Conservation (phyloP, 176 grass and related monocot genomes). For the Thalia dealbata region DNA sequence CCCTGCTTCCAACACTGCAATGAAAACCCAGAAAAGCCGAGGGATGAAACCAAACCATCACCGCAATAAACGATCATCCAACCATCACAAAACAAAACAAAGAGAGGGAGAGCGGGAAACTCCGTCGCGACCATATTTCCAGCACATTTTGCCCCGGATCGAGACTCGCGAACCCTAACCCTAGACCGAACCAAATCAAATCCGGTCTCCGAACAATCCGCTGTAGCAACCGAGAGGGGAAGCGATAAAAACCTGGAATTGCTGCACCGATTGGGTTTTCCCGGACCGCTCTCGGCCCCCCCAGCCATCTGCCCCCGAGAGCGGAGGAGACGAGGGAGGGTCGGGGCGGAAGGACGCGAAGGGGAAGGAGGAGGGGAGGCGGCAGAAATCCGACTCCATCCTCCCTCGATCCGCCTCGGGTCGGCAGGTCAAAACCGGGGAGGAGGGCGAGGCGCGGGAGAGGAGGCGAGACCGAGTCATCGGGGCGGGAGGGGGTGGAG, state of each 20-base stretch:
- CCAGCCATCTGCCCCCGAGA: neutral
- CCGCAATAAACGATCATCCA: no score
- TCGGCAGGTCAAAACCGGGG: neutral
- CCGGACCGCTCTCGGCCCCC: neutral
- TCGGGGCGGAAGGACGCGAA: neutral
- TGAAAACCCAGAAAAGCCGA: neutral
- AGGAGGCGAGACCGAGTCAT: neutral
- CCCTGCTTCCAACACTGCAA: neutral
- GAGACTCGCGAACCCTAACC: neutral
- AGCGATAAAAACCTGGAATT: neutral
- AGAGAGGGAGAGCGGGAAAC: neutral
- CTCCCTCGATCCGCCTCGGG: neutral
- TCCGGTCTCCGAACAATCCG: neutral
- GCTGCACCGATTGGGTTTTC: neutral
- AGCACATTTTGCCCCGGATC: no score
- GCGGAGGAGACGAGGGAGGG: neutral
- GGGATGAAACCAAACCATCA: neutral
- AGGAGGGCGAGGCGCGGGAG: no score
- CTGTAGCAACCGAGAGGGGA: neutral
- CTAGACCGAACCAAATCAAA: neutral
- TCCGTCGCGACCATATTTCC: neutral
- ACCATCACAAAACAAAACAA: neutral
- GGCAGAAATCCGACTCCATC: neutral
- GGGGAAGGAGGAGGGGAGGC: neutral
- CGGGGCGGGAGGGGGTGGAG: no score